Evolutionary conservation across 352 stramenopile species (phyloP).

Genomic region (Plasmopara viticola): DNA sequence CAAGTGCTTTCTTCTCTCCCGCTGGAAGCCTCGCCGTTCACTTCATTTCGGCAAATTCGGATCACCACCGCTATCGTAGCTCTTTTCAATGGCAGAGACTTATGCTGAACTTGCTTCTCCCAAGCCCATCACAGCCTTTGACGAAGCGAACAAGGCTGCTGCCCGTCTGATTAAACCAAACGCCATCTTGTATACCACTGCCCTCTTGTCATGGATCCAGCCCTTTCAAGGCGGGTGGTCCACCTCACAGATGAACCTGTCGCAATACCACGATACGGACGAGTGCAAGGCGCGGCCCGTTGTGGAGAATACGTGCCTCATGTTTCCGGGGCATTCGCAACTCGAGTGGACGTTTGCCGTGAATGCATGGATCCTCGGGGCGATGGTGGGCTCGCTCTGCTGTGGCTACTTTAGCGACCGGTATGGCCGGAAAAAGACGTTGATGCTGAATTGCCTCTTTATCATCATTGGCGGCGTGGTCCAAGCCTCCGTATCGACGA

Average conservation of each 20-base stretch:
- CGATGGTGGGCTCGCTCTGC: slow-evolving; percentile 18
- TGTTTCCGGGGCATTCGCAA: slow-evolving; percentile 3
- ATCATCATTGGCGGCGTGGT: slow-evolving; percentile 25
- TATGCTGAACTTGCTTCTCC: slow-evolving; percentile 12
- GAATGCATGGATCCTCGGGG: slow-evolving; percentile 22
- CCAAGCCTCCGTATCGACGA: neutral
- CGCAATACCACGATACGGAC: slow-evolving; percentile 3
- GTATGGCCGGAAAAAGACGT: slow-evolving; percentile 14
- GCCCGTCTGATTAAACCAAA: slow-evolving; percentile 22
- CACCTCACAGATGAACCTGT: slow-evolving; percentile 5
- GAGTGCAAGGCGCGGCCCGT: slow-evolving; percentile 1
- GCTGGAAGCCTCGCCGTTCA: too few species aligned
- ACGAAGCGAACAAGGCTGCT: slow-evolving; percentile 24
- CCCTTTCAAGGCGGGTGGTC: slow-evolving; percentile 18
- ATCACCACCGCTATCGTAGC: too few species aligned
- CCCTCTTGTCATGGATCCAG: slow-evolving; percentile 21
- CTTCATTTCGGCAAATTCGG: too few species aligned
- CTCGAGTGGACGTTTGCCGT: slow-evolving; percentile 14
- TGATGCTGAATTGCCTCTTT: slow-evolving; percentile 28
- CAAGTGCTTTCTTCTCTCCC: too few species aligned
- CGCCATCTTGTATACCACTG: slow-evolving; percentile 20
- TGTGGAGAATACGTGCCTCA: slow-evolving; percentile 1
- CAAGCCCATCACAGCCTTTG: slow-evolving; percentile 14
- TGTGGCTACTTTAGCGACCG: slow-evolving; percentile 21
- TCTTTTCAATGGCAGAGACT: neutral